A percentile compares a stretch with the other conserved stretches of the same genome.
phyloP scores from a whole-genome alignment of 208 protist species.

The Wallacemonas rigidus region DNA sequence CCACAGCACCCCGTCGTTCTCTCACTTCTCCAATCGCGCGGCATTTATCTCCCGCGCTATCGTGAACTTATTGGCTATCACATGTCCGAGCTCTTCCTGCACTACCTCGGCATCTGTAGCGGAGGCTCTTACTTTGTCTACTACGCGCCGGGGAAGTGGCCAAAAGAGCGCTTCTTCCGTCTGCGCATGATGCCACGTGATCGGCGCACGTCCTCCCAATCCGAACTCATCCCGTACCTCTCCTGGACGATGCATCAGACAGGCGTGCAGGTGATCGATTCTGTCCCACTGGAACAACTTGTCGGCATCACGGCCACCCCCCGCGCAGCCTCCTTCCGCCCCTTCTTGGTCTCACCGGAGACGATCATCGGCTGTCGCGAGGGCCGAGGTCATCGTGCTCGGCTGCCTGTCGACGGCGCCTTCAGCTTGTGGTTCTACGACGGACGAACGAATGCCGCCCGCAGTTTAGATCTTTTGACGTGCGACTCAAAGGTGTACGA shows the following conservation, averaged over 20 bases:
- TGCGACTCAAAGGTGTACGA: conserved; percentile 70
- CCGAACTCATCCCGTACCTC: conserved; percentile 49
- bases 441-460: conserved; percentile 20
- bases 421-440: conserved; percentile 83
- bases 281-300: conserved; percentile 57
- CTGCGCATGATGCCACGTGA: conserved; percentile 67
- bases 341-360: conserved; percentile 41
- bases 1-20: conserved; percentile 65
- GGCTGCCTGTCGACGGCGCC: conserved; percentile 54
- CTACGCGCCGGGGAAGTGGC: conserved; percentile 50
- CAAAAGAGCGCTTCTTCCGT: conserved; percentile 76
- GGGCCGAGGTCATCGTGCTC: conserved; percentile 53
- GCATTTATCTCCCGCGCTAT: conserved; percentile 59
- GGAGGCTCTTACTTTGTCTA: conserved; percentile 78
- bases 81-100: conserved; percentile 78
- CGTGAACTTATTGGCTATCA: conserved; percentile 79
- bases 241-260: conserved; percentile 56
- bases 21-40: conserved; percentile 55
- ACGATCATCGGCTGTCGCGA: conserved; percentile 67
- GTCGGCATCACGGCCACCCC: conserved; percentile 63
- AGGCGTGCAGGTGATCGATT: conserved; percentile 53
- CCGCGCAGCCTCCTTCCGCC: conserved; percentile 48
- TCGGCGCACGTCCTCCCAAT: conserved; percentile 23
- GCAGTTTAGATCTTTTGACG: conserved; percentile 68
- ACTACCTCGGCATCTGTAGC: conserved; percentile 64